Evolutionary conservation across 2,329 filamentous ascomycete genomes (phyloP).

Genomic region (Pleurostoma richardsiae): DNA sequence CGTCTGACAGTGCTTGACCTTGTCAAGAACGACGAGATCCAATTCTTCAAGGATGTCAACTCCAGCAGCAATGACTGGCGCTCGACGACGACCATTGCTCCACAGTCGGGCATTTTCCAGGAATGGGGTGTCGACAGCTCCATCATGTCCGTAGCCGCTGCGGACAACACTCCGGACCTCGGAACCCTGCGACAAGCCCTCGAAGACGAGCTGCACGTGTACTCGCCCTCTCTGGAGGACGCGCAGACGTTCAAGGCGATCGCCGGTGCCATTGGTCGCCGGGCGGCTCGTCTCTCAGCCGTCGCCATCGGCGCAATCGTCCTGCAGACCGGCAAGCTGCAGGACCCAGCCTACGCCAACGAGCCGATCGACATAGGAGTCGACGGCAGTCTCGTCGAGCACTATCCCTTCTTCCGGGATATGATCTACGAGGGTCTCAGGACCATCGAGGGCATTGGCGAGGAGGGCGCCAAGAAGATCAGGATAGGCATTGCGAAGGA

Average conservation of each 20-base stretch:
- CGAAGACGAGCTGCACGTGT: slow-evolving; percentile 70
- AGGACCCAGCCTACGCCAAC: slow-evolving; percentile 49
- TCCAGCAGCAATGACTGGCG: slow-evolving; percentile 64
- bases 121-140: slow-evolving; percentile 90
- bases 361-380: slow-evolving; percentile 85
- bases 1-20: slow-evolving; percentile 71
- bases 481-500: slow-evolving; percentile 96
- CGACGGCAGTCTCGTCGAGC: slow-evolving; percentile 90
- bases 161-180: slow-evolving; percentile 69
- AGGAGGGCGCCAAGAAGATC: slow-evolving; percentile 75
- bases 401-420: slow-evolving; percentile 88
- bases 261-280: slow-evolving; percentile 77
- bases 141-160: slow-evolving; percentile 81
- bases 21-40: slow-evolving; percentile 59
- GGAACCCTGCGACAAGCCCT: slow-evolving; percentile 72
- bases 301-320: slow-evolving; percentile 84
- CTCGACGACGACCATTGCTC: slow-evolving; percentile 64
- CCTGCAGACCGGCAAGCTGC: slow-evolving; percentile 71
- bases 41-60: slow-evolving; percentile 73
- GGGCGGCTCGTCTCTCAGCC: slow-evolving; percentile 81
- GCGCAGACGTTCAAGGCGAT: slow-evolving; percentile 83
- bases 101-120: slow-evolving; percentile 63
- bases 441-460: slow-evolving; percentile 72
- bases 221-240: slow-evolving; percentile 74
- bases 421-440: slow-evolving; percentile 80